phyloP scores from a whole-genome alignment of 495 filamentous ascomycete species.

The Penicillium diatomitis region DNA sequence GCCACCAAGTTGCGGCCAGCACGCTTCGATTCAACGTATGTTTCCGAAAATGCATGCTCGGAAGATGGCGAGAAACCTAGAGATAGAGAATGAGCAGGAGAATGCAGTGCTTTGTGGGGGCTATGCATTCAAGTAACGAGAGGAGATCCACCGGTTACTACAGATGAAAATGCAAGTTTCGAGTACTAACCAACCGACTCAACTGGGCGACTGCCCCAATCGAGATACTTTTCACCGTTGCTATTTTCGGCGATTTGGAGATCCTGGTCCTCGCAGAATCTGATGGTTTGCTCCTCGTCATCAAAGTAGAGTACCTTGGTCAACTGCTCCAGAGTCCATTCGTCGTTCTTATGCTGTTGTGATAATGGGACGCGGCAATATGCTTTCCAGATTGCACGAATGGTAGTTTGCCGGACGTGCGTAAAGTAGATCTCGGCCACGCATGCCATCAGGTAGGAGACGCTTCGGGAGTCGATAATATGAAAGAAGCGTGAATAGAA shows the following conservation, averaged over 20 bases:
- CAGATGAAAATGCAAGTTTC: background rate
- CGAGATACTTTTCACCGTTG: conserved; percentile 43
- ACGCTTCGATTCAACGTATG: conserved; percentile 43
- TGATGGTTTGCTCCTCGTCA: conserved; percentile 54
- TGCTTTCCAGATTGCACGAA: conserved; percentile 57
- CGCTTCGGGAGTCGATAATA: conserved; percentile 55
- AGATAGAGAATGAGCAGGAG: background rate
- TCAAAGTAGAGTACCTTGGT: conserved; percentile 65
- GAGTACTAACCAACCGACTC: conserved; percentile 35
- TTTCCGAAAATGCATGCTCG: conserved; percentile 42
- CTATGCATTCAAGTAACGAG: too few species aligned
- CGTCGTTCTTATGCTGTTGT: conserved; percentile 59
- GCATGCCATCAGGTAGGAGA: conserved; percentile 89
- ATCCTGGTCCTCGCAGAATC: conserved; percentile 61
- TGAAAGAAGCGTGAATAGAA: conserved; percentile 67
- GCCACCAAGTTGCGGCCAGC: conserved; percentile 38
- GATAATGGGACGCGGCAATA: conserved; percentile 48
- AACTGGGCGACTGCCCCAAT: conserved; percentile 36
- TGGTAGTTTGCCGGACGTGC: conserved; percentile 62
- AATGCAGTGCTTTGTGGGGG: too few species aligned
- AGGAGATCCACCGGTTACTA: too few species aligned
- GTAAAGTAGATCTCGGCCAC: conserved; percentile 89
- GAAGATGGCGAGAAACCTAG: conserved; percentile 35
- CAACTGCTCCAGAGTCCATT: conserved; percentile 62
- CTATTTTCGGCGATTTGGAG: conserved; percentile 49